These are phyloP conservation scores for Mycogone perniciosa DNA, from an alignment of 2,329 filamentous ascomycete genomes.

Conservation along the genomic window DNA sequence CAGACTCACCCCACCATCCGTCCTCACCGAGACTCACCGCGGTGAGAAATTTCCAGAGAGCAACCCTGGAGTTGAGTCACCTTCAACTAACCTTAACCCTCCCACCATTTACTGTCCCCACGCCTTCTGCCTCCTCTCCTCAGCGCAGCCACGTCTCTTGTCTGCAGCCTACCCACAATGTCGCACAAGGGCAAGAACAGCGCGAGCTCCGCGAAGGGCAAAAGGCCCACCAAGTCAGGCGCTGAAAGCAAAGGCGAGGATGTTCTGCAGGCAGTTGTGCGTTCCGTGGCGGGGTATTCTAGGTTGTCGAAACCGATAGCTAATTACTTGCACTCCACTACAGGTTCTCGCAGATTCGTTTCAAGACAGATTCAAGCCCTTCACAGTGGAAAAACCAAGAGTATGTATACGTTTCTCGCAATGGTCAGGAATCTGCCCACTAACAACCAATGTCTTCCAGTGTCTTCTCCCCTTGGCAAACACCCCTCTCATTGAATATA, in stretches of 20 bases:
- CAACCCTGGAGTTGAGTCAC: constrained; percentile 25
- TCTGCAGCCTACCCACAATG: constrained; percentile 27
- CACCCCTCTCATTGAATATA: constrained; percentile 93
- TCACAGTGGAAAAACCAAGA: constrained; percentile 81
- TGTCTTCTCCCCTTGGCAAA: constrained; percentile 92
- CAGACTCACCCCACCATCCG: too few species aligned
- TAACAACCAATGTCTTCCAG: constrained; percentile 36
- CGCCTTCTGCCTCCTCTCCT: constrained; percentile 15
- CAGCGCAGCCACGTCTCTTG: constrained; percentile 6
- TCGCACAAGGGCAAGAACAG: constrained; percentile 40
- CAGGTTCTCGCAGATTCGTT: constrained; percentile 91
- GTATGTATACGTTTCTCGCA: constrained; percentile 35
- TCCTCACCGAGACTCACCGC: constrained; percentile 15
- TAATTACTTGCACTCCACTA: not conserved
- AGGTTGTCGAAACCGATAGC: not conserved
- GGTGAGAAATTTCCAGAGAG: constrained; percentile 22
- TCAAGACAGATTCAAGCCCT: constrained; percentile 83
- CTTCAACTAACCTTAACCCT: constrained; percentile 14
- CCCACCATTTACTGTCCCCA: constrained; percentile 12
- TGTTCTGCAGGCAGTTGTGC: constrained; percentile 50
- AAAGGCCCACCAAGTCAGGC: constrained; percentile 45
- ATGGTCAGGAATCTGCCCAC: not conserved
- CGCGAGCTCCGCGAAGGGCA: constrained; percentile 40
- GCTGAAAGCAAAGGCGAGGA: constrained; percentile 52
- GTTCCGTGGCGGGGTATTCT: constrained; percentile 28